Evolutionary conservation across 2,329 filamentous ascomycete genomes (phyloP), one percentile per base, ranked within the genome.

Genomic region (Allantophomopsis lycopodina): DNA sequence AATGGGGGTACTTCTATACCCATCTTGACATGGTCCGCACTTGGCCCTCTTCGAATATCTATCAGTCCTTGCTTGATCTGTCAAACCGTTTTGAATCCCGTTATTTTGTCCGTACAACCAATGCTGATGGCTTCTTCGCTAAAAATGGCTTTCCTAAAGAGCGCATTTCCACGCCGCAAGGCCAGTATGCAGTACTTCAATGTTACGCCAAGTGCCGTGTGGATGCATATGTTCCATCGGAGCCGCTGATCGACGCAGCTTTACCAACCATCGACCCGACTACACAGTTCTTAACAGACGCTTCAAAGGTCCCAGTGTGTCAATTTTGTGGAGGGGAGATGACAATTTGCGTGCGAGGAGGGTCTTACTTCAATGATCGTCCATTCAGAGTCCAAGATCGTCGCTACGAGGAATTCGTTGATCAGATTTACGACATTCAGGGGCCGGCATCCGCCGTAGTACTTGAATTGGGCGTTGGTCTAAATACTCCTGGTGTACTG

Each of bases 1-100:
- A 53, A 37, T 59, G 55, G 57, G 50, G 53, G 1, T 58, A 58
- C 36, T 58, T 51, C 40, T 57, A 59, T 42, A 50, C 50, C 0
- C 56, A 58, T 37, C 42, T 57, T 5, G 39, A 40, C 6, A 51
- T 57, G 47, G 44, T 54, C 6, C 43, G 43, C 12, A 43, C 38
- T 2, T 59, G 55, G 55, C 46, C 48, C 1, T 28, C 15, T 18
- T 58, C 51, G n/a, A 14, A 17, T 2, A 34, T 49, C 14, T 59
- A 53, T 36, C 33, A 36, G 14, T 31, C 30, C 23, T 46, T 48
- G 4, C 36, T 48, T 10, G 32, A 40, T 2, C 47, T 47, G 43
- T 39, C 50, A 13, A 37, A 46, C 7, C 39, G 33, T 2, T 51
- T 42, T 12, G 41, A 42, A 7, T 43, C 47, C 10, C 42, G 48